A percentile compares a stretch with the other conserved stretches of the same genome.
phyloP scores from a whole-genome alignment of 805 yeast genomes.

The Scheffersomyces ergatensis region DNA sequence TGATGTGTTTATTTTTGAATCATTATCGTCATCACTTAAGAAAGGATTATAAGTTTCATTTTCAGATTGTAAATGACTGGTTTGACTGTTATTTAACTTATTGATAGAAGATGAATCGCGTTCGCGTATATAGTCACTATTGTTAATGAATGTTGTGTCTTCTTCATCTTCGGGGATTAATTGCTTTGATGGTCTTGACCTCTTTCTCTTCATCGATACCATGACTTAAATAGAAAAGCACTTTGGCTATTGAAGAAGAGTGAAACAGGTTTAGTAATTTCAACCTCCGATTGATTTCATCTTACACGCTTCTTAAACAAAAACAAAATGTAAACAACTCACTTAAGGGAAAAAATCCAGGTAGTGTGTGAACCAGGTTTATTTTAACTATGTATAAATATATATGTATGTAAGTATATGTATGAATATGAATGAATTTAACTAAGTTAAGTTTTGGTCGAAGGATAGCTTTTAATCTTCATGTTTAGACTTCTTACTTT shows the following conservation, averaged over 20 bases:
- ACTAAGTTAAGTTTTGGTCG: no score
- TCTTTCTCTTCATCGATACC: constrained; percentile 3
- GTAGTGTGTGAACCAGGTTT: no score
- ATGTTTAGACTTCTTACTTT: constrained; percentile 8
- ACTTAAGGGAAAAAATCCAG: no score
- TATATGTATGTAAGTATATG: no score
- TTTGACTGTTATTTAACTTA: no score
- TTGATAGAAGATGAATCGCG: background rate
- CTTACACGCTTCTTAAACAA: no score
- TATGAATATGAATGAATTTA: no score
- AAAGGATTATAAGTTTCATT: background rate
- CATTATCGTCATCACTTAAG: background rate
- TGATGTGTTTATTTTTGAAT: background rate
- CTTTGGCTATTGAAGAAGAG: no score
- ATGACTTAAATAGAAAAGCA: no score
- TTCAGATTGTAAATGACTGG: background rate
- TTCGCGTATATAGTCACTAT: constrained; percentile 28
- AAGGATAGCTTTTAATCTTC: constrained; percentile 5
- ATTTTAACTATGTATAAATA: background rate
- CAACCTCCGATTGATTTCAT: no score
- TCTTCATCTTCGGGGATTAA: constrained; percentile 12
- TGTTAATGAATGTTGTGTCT: constrained; percentile 33
- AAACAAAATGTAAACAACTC: no score
- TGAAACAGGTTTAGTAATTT: no score
- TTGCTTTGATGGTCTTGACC: background rate